phyloP scores from a whole-genome alignment of 179 eudicot species.

The Drosera spatulata region DNA sequence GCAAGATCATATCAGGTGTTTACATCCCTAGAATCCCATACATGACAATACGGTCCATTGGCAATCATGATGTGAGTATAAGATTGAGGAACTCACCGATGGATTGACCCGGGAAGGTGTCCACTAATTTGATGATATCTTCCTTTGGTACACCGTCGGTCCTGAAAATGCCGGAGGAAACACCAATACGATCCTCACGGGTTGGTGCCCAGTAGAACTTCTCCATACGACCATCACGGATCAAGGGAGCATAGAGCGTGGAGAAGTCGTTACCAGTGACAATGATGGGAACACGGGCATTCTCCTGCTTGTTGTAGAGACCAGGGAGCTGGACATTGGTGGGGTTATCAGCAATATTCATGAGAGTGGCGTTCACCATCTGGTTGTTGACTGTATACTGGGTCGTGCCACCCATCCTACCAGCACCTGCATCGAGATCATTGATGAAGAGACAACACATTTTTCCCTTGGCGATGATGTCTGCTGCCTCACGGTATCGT shows the following conservation, averaged over 20 bases:
- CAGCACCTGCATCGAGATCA: slow-evolving; percentile 77
- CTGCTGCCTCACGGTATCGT: slow-evolving; percentile 74
- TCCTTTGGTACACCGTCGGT: slow-evolving; percentile 31
- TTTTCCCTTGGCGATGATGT: slow-evolving; percentile 63
- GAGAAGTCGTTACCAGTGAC: slow-evolving; percentile 81
- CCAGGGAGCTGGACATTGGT: slow-evolving; percentile 80
- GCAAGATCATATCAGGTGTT: too few relatives aligned
- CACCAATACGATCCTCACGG: slow-evolving; percentile 67
- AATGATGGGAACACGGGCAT: slow-evolving; percentile 60
- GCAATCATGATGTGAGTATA: too few relatives aligned
- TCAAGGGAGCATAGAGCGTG: slow-evolving; percentile 62
- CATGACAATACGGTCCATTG: too few relatives aligned
- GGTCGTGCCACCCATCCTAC: slow-evolving; percentile 69
- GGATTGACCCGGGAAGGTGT: slow-evolving; percentile 73
- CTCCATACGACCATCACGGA: slow-evolving; percentile 12
- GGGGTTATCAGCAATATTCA: slow-evolving; percentile 78
- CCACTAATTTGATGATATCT: slow-evolving; percentile 44
- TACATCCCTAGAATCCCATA: too few relatives aligned
- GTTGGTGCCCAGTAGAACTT: slow-evolving; percentile 89
- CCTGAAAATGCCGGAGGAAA: slow-evolving; percentile 47
- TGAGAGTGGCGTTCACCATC: slow-evolving; percentile 77
- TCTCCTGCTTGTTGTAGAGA: slow-evolving; percentile 75
- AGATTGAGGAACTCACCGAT: slow-evolving; percentile 6
- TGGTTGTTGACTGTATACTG: slow-evolving; percentile 82
- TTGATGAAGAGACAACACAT: slow-evolving; percentile 78